Evolutionary conservation across 768 basidiomycete species (phyloP), one percentile per base, ranked within the genome.

Genomic region (Piloderma croceum): DNA sequence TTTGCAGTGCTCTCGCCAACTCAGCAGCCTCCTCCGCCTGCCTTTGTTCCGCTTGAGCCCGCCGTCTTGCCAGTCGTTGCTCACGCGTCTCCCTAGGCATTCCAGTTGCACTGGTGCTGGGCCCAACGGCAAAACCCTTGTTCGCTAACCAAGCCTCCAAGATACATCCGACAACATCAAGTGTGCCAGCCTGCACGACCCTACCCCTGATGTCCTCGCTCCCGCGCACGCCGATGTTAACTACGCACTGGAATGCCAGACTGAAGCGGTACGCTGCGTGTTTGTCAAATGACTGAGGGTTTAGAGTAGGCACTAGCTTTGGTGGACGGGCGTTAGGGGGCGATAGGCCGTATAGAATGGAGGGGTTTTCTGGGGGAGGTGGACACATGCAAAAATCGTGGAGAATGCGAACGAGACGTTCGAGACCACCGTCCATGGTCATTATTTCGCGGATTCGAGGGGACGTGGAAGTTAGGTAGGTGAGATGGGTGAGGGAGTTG

Each of bases 371-470:
- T 31, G 85, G 86, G 0, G 83, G 83, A 1, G 89, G 86, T 1
- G 89, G 88, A 46, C 74, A 80, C 18, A 89, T 63, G 60, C 90
- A 91, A 52, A 89, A 90, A 46, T 92, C 88, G 53, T 86, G 86
- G 7, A 94, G 72, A 47, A 99, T 90, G 42, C 87, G 79, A 11
- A 98, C 87, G 22, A 99, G 82, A 11, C 94, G 83, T 58, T 99
- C 96, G 13, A 99, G 79, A 2, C 96, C 96, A 34, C 96, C 96
- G 56, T 98, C 94, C 76, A 87, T 83, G 21, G 92, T 94, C 77
- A 99, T 88, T 52, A 96, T 97, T 65, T 99, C 96, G 43, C 94
- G 83, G 65, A 99, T 98, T 40, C 92, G 81, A 2, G 96, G 93
- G 0, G 93, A 96, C 5, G 96, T 97, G 1, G 90, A 91, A 6